A percentile compares a stretch with the other conserved stretches of the same genome.
Evolutionary conservation across 2,329 filamentous ascomycete species (phyloP).

Genomic region (Amauroascus niger): DNA sequence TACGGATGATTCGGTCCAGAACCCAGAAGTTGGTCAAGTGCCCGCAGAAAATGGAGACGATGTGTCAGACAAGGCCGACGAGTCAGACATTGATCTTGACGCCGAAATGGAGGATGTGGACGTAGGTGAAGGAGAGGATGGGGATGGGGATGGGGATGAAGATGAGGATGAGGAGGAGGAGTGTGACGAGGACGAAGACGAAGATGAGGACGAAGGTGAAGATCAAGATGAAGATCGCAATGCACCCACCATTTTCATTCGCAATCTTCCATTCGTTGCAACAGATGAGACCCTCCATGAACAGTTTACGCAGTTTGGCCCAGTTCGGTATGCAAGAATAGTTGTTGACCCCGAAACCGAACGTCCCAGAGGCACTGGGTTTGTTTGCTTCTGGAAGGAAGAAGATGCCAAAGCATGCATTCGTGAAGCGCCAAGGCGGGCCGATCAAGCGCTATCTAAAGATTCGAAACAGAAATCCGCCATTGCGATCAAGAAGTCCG

Average conservation of each 20-base stretch:
- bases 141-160: conserved; percentile 37
- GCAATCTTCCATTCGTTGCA: conserved; percentile 83
- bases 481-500: conserved; percentile 59
- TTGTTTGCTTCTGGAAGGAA: conserved; percentile 79
- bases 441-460: conserved; percentile 33
- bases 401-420: conserved; percentile 70
- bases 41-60: conserved; percentile 39
- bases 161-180: conserved; percentile 34
- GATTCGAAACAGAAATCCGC: conserved; percentile 31
- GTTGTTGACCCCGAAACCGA: conserved; percentile 81
- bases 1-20: conserved; percentile 26
- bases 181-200: conserved; percentile 36
- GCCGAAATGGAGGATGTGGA: conserved; percentile 37
- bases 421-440: conserved; percentile 56
- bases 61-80: conserved; percentile 28
- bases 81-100: conserved; percentile 32
- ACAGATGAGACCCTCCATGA: conserved; percentile 72
- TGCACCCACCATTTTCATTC: conserved; percentile 74
- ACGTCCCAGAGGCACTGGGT: conserved; percentile 81
- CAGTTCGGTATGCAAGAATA: conserved; percentile 80
- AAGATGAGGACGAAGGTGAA: conserved; percentile 35
- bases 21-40: conserved; percentile 22
- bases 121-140: conserved; percentile 33
- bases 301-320: conserved; percentile 82
- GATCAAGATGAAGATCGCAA: conserved; percentile 46